Percentiles rank a stretch among this genome's conserved stretches.
Evolutionary conservation across 1,284 basidiomycete species (phyloP).

Genomic region (Sporisorium reilianum): DNA sequence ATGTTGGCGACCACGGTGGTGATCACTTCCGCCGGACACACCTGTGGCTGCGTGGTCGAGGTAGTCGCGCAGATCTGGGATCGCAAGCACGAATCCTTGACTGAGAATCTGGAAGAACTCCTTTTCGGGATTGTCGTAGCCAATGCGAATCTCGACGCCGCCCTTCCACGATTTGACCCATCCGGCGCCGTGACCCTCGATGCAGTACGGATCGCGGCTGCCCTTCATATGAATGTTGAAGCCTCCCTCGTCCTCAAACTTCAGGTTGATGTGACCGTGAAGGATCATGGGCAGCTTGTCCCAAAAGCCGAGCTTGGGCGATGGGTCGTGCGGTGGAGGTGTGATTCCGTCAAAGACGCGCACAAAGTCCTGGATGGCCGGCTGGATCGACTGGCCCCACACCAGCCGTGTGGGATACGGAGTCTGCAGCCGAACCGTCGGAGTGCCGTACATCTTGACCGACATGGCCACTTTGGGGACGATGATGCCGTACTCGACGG

Average conservation of each 20-base stretch:
- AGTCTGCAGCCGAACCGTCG: slow-evolving; percentile 76
- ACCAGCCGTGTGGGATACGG: slow-evolving; percentile 80
- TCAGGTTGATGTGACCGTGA: slow-evolving; percentile 83
- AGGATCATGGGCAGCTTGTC: slow-evolving; percentile 79
- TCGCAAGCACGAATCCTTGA: slow-evolving; percentile 73
- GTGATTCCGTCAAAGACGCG: slow-evolving; percentile 85
- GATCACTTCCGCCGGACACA: slow-evolving; percentile 16
- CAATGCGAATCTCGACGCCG: slow-evolving; percentile 80
- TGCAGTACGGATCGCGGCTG: slow-evolving; percentile 82
- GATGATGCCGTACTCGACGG: slow-evolving; percentile 75
- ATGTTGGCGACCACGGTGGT: slow-evolving; percentile 1
- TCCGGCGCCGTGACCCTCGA: slow-evolving; percentile 83
- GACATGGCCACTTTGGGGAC: slow-evolving; percentile 95
- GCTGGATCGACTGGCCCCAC: slow-evolving; percentile 90
- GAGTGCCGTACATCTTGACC: slow-evolving; percentile 87
- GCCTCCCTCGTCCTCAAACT: slow-evolving; percentile 77
- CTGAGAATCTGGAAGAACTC: slow-evolving; percentile 88
- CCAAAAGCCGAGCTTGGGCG: slow-evolving; percentile 91
- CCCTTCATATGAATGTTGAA: slow-evolving; percentile 79
- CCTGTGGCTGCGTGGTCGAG: slow-evolving; percentile 72
- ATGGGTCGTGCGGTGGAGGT: slow-evolving; percentile 85
- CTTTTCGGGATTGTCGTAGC: slow-evolving; percentile 78
- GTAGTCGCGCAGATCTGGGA: slow-evolving; percentile 71
- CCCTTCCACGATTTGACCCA: slow-evolving; percentile 90
- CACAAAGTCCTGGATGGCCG: slow-evolving; percentile 88